phyloP scores from a whole-genome alignment of 495 filamentous ascomycete genomes.

The Penicillium taxi region DNA sequence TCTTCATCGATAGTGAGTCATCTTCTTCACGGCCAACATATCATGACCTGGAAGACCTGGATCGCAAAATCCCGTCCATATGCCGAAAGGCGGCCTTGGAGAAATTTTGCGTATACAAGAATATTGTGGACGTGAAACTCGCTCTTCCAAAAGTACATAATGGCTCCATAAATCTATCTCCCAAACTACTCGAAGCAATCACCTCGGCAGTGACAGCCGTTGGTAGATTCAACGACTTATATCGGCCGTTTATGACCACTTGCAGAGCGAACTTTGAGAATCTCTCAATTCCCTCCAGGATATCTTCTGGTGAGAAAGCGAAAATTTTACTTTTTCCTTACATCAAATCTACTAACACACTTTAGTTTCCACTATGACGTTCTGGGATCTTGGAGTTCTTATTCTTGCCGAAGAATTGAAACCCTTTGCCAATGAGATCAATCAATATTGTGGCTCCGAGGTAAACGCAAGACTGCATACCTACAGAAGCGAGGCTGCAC shows the following conservation, averaged over 20 bases:
- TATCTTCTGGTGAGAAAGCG: constrained; percentile 12
- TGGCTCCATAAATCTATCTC: neutral
- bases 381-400: constrained; percentile 17
- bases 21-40: neutral
- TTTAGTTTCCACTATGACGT: constrained; percentile 12
- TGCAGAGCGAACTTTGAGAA: constrained; percentile 6
- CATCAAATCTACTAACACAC: neutral
- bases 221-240: constrained; percentile 4
- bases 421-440: neutral
- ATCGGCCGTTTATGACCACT: constrained; percentile 11
- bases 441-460: constrained; percentile 2
- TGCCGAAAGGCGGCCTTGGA: constrained; percentile 13
- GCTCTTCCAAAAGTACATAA: neutral
- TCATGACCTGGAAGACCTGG: constrained; percentile 2
- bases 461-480: too few species aligned
- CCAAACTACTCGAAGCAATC: neutral
- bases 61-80: constrained; percentile 7
- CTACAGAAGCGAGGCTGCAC: constrained; percentile 3
- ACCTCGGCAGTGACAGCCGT: neutral
- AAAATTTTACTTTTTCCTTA: neutral
- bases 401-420: constrained; percentile 9
- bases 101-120: constrained; percentile 14
- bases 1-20: too few species aligned
- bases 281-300: constrained; percentile 12
- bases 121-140: constrained; percentile 11